Percentiles rank a stretch among this genome's conserved stretches.
phyloP scores from a whole-genome alignment of 306 rosid genomes.

The Urtica urens region DNA sequence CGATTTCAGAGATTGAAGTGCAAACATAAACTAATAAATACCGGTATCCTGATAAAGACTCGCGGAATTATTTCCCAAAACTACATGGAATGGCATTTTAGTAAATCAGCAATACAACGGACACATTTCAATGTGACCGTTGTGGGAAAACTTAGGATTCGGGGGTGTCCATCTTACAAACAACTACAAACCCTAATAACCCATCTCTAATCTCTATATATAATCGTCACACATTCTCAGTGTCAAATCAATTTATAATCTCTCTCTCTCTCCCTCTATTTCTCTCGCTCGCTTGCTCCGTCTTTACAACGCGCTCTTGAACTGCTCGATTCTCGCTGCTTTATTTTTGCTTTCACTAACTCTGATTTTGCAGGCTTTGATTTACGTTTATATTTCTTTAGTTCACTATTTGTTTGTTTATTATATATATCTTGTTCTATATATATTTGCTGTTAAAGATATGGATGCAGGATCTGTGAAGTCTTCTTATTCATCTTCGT shows the following conservation, averaged over 20 bases:
- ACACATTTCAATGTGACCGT: slow-evolving; percentile 11
- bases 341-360: not conserved
- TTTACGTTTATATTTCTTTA: not conserved
- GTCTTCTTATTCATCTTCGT: no score
- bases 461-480: slow-evolving; percentile 39
- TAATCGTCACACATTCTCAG: not conserved
- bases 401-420: not conserved
- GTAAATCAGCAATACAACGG: slow-evolving; percentile 18
- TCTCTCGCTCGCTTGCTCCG: not conserved
- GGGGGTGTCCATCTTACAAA: not conserved
- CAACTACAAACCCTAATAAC: slow-evolving; percentile 3
- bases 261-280: not conserved
- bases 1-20: no score
- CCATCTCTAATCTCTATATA: slow-evolving; percentile 4
- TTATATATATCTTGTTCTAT: not conserved
- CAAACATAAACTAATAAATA: no score
- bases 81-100: slow-evolving; percentile 13
- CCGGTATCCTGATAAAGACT: no score
- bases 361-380: slow-evolving; percentile 9
- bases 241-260: slow-evolving; percentile 1
- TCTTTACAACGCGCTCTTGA: not conserved
- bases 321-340: not conserved
- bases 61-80: no score
- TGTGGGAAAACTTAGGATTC: not conserved
- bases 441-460: slow-evolving; percentile 5